Conservation (phyloP, 345 rosid genomes). For the Citrus australasica region DNA sequence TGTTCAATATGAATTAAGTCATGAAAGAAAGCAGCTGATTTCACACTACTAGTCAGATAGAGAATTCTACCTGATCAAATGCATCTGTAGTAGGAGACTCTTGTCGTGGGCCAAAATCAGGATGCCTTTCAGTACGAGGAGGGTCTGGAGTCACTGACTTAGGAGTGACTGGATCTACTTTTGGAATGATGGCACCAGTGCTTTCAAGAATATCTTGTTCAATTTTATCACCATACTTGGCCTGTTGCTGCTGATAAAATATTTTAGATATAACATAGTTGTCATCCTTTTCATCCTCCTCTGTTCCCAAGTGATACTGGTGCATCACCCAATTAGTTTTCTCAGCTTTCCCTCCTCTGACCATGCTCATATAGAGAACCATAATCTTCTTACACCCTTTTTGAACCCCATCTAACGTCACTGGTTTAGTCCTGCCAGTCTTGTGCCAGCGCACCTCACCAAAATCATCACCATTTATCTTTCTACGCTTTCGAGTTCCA, state of each 20-base stretch:
- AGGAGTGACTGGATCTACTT: conserved; percentile 76
- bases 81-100: conserved; percentile 23
- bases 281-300: conserved; percentile 85
- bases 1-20: background rate
- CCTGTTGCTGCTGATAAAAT: conserved; percentile 67
- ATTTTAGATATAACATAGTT: conserved; percentile 84
- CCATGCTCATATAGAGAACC: conserved; percentile 67
- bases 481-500: conserved; percentile 90
- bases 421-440: conserved; percentile 88
- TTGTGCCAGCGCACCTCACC: conserved; percentile 98
- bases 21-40: background rate
- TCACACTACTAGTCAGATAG: background rate
- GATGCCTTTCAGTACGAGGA: conserved; percentile 36
- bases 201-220: conserved; percentile 50
- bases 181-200: conserved; percentile 29
- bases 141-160: conserved; percentile 69
- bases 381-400: conserved; percentile 89
- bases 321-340: conserved; percentile 99
- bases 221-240: conserved; percentile 48
- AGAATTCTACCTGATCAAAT: conserved; percentile 42
- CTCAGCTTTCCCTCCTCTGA: conserved; percentile 66
- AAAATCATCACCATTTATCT: conserved; percentile 70
- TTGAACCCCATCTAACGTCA: conserved; percentile 68
- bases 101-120: conserved; percentile 30
- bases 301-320: conserved; percentile 90